These are phyloP conservation scores for Thuja plicata DNA, from an alignment of 83 land plant genomes.

Conservation along the genomic window DNA sequence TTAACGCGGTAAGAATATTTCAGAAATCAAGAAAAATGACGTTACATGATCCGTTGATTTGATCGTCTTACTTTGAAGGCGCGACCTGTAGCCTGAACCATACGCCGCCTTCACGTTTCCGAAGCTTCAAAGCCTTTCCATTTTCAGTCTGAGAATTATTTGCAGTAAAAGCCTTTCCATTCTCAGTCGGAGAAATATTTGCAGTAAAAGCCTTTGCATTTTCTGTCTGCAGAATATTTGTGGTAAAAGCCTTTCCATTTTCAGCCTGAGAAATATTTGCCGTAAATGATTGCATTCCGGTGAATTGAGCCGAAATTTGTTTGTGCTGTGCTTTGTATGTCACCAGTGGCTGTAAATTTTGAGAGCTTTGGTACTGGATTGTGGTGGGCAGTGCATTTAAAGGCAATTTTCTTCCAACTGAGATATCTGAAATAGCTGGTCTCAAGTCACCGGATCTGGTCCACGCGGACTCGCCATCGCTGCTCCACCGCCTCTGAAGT, in stretches of 20 bases:
- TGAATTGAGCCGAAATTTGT: background rate
- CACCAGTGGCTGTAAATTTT: background rate
- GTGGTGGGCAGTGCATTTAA: background rate
- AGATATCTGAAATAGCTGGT: background rate
- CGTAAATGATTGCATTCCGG: background rate
- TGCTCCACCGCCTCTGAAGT: background rate
- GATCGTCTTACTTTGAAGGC: background rate
- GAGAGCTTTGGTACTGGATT: background rate
- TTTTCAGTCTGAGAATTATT: background rate
- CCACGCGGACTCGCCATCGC: background rate
- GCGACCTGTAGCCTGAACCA: conserved; percentile 8
- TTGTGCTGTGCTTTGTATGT: background rate
- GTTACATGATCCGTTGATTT: background rate
- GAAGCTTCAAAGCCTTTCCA: background rate
- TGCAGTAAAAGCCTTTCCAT: background rate
- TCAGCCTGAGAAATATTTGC: background rate
- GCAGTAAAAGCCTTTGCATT: background rate
- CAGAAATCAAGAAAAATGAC: background rate
- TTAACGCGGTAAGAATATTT: background rate
- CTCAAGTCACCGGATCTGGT: background rate
- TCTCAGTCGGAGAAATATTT: background rate
- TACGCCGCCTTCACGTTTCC: background rate
- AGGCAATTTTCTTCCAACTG: background rate
- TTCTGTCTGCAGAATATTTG: no score
- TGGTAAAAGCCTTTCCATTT: background rate